Evolutionary conservation across 75 land plant genomes (phyloP).

Genomic region (Pinus albicaulis): DNA sequence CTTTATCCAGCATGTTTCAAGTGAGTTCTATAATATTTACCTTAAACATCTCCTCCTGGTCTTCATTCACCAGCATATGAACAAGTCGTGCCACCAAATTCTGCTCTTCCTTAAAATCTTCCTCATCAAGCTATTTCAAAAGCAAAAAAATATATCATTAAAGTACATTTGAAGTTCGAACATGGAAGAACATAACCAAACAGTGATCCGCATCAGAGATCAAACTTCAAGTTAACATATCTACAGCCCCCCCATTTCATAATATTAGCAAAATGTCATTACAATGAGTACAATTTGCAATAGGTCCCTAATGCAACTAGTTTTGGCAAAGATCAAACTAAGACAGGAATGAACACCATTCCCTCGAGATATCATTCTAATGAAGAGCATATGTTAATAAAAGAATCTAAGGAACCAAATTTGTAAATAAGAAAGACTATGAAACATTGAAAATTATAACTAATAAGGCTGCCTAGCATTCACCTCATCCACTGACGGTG

Average conservation of each 20-base stretch:
- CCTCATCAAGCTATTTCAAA: slow-evolving; percentile 80
- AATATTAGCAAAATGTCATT: neutral
- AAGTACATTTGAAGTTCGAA: neutral
- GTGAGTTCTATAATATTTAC: slow-evolving; percentile 18
- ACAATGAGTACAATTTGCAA: neutral
- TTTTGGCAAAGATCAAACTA: neutral
- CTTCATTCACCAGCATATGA: slow-evolving; percentile 82
- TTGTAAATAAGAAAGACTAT: neutral
- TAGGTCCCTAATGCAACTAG: neutral
- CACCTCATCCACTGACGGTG: slow-evolving; percentile 69
- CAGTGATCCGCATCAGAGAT: neutral
- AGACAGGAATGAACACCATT: neutral
- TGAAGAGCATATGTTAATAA: neutral
- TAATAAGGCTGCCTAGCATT: neutral
- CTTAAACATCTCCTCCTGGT: slow-evolving; percentile 90
- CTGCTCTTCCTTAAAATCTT: slow-evolving; percentile 98
- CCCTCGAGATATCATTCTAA: neutral
- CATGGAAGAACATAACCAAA: neutral
- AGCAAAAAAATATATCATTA: neutral
- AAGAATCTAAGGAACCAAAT: neutral
- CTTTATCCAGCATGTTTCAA: neutral
- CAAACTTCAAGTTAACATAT: neutral
- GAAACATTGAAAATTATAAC: neutral
- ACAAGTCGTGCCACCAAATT: slow-evolving; percentile 96
- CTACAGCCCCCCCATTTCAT: neutral